Percentiles rank a stretch among this genome's conserved stretches.
phyloP scores from a whole-genome alignment of 1,139 yeast genomes.

The Pichia sp. region DNA sequence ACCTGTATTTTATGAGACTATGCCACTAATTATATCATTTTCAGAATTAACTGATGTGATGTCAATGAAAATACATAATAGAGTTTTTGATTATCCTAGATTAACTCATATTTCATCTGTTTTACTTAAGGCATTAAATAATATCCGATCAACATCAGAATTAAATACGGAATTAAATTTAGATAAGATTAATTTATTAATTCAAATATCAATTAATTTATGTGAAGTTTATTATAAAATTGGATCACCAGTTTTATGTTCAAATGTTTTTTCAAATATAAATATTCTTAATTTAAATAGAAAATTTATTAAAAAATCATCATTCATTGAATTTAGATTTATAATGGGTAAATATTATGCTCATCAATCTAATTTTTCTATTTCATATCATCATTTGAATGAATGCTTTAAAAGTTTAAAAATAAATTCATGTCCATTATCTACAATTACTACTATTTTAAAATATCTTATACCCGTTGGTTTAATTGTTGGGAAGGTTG shows the following conservation, averaged over 20 bases:
- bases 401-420: constrained; percentile 52
- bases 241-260: constrained; percentile 61
- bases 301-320: constrained; percentile 43
- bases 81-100: constrained; percentile 38
- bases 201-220: constrained; percentile 50
- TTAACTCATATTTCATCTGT: constrained; percentile 51
- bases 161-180: constrained; percentile 31
- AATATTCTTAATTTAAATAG: constrained; percentile 47
- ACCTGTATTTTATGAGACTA: constrained; percentile 37
- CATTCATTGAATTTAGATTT: constrained; percentile 61
- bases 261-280: constrained; percentile 70
- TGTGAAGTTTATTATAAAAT: constrained; percentile 60
- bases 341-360: constrained; percentile 63
- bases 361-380: constrained; percentile 50
- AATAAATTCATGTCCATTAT: constrained; percentile 22
- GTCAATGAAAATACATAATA: constrained; percentile 36
- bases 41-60: constrained; percentile 46
- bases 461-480: constrained; percentile 53
- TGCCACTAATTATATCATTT: constrained; percentile 42
- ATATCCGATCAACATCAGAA: constrained; percentile 54
- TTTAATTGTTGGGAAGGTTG: constrained; percentile 46
- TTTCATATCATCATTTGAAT: constrained; percentile 51
- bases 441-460: constrained; percentile 38
- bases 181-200: constrained; percentile 45
- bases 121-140: constrained; percentile 55